Base-by-base conservation (phyloP, 1,284 basidiomycete species). In the Cryptococcus hybrid region DNA sequence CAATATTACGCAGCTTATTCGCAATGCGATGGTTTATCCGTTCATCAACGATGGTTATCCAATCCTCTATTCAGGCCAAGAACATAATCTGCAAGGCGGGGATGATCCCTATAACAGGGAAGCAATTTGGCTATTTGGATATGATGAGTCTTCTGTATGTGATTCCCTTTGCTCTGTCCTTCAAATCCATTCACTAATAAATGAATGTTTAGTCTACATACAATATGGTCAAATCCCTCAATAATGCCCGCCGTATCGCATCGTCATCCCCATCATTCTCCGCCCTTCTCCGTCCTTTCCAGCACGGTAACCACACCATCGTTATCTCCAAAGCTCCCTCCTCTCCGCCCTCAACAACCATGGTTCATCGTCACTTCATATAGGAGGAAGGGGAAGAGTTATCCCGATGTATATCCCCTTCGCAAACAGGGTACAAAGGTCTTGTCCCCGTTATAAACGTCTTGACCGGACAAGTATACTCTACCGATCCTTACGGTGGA, bases 291-390 rank as follows among this genome's bases (percentile, higher is more conserved):
- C 78, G 59, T 66, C 79, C 70, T 49, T 76, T 63, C 70, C 80
- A 64, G 57, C 75, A 47, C 34, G 66, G 69, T 53, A 60, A 67
- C 18, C 78, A 82, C 57, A 80, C 84, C 0, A 76, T 89, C 45
- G 84, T 81, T 0, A 71, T 88, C 35, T 82, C 80, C 50, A 90
- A 90, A 73, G 78, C 82, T 0, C 86, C 87, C 73, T 90, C 61
- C 80, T 89, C 49, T 78, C 84, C 6, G 80, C 89, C 13, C 73
- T 90, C 52, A 85, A 86, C 15, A 89, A 89, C 76, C 76, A 79
- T 36, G 88, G 88, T 40, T 71, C 68, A 42, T 66, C 74, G 11
- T 74, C 80, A 1, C 18, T 39, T 15, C 18, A 35, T 18, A n/a
- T n/a, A 42, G 40, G 40, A n/a, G 40, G 40, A 11, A 24, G 24